Conservation (phyloP, 176 grass and related monocot species). For the Panicum miliaceum region DNA sequence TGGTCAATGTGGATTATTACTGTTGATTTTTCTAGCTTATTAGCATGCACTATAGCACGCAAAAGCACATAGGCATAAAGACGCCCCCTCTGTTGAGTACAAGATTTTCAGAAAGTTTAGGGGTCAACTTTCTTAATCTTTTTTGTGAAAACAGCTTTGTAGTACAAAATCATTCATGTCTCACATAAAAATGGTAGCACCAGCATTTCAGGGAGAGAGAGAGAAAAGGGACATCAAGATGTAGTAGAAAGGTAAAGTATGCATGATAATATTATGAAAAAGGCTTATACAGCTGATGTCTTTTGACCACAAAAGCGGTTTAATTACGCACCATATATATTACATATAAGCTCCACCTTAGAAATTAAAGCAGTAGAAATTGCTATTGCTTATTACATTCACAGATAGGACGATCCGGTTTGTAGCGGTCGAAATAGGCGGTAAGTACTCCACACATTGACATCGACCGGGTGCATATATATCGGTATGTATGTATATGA, state of each 20-base stretch:
- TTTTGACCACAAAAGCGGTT: slow-evolving; percentile 28
- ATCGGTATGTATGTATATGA: not conserved
- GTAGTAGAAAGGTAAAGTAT: slow-evolving; percentile 17
- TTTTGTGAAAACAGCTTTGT: no score
- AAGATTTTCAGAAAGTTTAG: no score
- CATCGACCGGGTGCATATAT: not conserved
- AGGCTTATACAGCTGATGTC: slow-evolving; percentile 21
- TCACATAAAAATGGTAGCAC: no score
- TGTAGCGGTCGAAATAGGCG: not conserved
- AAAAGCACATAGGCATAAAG: no score
- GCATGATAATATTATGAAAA: slow-evolving; percentile 5
- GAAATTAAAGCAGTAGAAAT: not conserved
- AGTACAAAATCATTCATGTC: no score
- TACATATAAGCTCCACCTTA: not conserved
- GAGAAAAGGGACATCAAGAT: not conserved
- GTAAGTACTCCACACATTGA: not conserved
- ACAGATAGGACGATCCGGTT: not conserved
- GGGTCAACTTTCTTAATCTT: no score
- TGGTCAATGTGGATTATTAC: no score
- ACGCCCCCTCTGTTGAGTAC: no score
- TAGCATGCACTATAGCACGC: no score
- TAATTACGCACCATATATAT: slow-evolving; percentile 37
- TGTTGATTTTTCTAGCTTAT: no score
- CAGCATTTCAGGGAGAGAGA: no score
- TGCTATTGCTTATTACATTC: slow-evolving; percentile 21